Percentiles rank a stretch among this genome's conserved stretches.
These are phyloP conservation scores for Fusarium buxicola DNA, from an alignment of 2,329 filamentous ascomycete species.

Conservation along the genomic window DNA sequence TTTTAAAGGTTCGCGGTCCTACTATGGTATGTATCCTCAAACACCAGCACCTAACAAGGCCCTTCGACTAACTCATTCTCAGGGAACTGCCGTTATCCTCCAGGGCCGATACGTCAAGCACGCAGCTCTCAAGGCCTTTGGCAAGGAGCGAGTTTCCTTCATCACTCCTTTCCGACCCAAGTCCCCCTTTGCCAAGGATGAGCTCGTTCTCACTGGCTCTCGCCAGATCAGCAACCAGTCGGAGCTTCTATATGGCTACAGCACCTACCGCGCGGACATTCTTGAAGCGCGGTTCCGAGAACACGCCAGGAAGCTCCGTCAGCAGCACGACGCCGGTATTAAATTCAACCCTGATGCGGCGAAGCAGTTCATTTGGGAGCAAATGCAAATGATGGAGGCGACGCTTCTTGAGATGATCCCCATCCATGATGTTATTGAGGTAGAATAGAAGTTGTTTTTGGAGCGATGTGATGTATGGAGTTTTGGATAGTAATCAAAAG, in stretches of 20 bases:
- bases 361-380: slow-evolving; percentile 36
- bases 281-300: slow-evolving; percentile 64
- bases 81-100: slow-evolving; percentile 73
- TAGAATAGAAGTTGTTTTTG: background rate
- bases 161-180: slow-evolving; percentile 74
- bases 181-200: slow-evolving; percentile 65
- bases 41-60: too few species aligned
- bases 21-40: slow-evolving; percentile 60
- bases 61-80: slow-evolving; percentile 29
- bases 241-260: slow-evolving; percentile 24
- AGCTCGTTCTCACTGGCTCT: slow-evolving; percentile 70
- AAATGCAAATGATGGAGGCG: slow-evolving; percentile 42
- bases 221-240: slow-evolving; percentile 61
- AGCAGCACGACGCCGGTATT: slow-evolving; percentile 18
- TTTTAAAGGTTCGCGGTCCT: slow-evolving; percentile 69
- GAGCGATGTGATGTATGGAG: background rate
- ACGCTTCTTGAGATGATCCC: slow-evolving; percentile 35
- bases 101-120: slow-evolving; percentile 77
- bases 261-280: slow-evolving; percentile 39
- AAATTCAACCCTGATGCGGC: slow-evolving; percentile 31
- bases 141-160: slow-evolving; percentile 72
- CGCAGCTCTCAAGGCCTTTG: slow-evolving; percentile 68
- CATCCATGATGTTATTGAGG: slow-evolving; percentile 20
- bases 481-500: slow-evolving; percentile 2
- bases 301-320: slow-evolving; percentile 23